Conservation (phyloP, 495 filamentous ascomycete genomes). For the Trichoderma reesei region DNA sequence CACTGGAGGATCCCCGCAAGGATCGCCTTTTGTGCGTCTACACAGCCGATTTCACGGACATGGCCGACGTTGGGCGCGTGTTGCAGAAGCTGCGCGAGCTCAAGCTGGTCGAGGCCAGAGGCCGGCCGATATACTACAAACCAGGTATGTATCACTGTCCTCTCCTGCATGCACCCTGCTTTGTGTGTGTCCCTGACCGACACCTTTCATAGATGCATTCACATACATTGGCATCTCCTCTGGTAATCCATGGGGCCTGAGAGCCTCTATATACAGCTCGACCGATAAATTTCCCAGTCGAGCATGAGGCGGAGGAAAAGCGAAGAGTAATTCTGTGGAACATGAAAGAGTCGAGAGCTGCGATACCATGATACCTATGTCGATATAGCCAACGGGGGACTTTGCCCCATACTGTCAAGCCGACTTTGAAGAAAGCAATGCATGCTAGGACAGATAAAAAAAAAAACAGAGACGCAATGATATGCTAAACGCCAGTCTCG, state of each 20-base stretch:
- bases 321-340: too few relatives aligned
- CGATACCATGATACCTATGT: background rate
- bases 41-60: conserved; percentile 61
- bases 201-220: conserved; percentile 48
- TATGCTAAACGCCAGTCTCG: background rate
- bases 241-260: conserved; percentile 59
- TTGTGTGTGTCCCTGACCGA: conserved; percentile 9
- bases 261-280: conserved; percentile 48
- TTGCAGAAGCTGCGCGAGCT: conserved; percentile 48
- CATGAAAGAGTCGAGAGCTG: background rate
- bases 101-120: conserved; percentile 41
- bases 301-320: background rate
- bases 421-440: background rate
- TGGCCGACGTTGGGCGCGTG: conserved; percentile 57
- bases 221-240: conserved; percentile 58
- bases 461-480: background rate
- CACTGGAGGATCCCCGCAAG: conserved; percentile 21
- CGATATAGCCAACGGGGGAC: background rate
- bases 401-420: background rate
- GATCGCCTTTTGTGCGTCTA: conserved; percentile 63
- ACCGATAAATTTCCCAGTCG: conserved; percentile 15
- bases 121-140: conserved; percentile 65
- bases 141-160: conserved; percentile 32
- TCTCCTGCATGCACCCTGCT: background rate
- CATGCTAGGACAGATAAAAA: background rate